phyloP scores from a whole-genome alignment of 2,329 filamentous ascomycete species.

The Neonectria ditissima region DNA sequence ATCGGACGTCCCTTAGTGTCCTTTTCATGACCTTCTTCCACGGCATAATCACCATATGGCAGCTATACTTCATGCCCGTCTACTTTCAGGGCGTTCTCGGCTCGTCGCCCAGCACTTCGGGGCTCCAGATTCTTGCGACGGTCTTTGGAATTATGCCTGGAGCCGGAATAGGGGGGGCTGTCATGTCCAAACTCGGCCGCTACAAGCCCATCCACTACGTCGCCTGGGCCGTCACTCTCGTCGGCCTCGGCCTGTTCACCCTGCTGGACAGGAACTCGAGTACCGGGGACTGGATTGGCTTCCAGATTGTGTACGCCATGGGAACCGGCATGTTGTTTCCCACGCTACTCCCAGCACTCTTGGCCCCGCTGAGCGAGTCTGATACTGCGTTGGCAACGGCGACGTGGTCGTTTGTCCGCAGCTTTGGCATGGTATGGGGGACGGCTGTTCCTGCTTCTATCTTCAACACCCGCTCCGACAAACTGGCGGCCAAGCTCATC shows the following conservation, averaged over 20 bases:
- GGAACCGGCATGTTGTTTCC: constrained; percentile 58
- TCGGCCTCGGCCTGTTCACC: constrained; percentile 57
- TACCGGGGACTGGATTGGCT: constrained; percentile 54
- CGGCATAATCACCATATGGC: constrained; percentile 49
- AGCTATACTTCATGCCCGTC: constrained; percentile 57
- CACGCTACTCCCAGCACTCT: constrained; percentile 56
- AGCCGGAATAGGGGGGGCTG: constrained; percentile 39
- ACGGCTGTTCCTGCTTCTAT: constrained; percentile 57
- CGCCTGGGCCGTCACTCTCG: constrained; percentile 49
- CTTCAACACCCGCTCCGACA: constrained; percentile 44
- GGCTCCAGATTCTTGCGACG: constrained; percentile 42
- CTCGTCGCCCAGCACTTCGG: constrained; percentile 48
- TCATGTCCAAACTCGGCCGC: constrained; percentile 47
- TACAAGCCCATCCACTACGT: constrained; percentile 50
- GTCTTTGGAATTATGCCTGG: constrained; percentile 46
- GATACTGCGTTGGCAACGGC: constrained; percentile 54
- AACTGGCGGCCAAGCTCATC: constrained; percentile 14
- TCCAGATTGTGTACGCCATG: constrained; percentile 54
- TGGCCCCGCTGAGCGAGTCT: constrained; percentile 52
- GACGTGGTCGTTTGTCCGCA: constrained; percentile 60
- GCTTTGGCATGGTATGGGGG: constrained; percentile 61
- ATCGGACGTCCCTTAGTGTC: constrained; percentile 50
- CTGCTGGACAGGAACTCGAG: constrained; percentile 53
- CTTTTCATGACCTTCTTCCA: constrained; percentile 38
- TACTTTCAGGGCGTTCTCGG: constrained; percentile 60